Percentiles rank a stretch among this genome's conserved stretches.
Evolutionary conservation across 345 rosid genomes (phyloP).

Genomic region (Rhodomyrtus tomentosa): DNA sequence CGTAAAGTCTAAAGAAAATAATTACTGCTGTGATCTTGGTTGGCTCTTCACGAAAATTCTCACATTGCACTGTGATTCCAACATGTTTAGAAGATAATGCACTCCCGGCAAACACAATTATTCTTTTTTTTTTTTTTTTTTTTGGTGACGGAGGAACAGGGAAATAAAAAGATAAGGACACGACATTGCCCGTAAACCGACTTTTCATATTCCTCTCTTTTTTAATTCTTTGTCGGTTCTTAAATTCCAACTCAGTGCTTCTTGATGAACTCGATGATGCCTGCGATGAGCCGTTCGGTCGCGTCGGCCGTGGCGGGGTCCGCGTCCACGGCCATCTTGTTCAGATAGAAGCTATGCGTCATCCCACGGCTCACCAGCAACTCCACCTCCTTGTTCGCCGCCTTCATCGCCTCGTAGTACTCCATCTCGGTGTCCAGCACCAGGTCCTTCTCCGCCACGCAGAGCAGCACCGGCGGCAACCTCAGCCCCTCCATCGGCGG

Average conservation of each 20-base stretch:
- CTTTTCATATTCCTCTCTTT: neutral
- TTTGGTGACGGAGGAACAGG: neutral
- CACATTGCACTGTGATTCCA: neutral
- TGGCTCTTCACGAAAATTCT: neutral
- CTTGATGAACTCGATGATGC: slow-evolving; percentile 24
- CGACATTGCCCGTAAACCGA: neutral
- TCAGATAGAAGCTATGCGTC: slow-evolving; percentile 54
- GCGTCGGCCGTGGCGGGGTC: slow-evolving; percentile 28
- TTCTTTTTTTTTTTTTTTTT: neutral
- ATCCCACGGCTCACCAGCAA: slow-evolving; percentile 29
- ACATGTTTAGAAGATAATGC: neutral
- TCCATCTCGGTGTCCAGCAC: slow-evolving; percentile 46
- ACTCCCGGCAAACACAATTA: neutral
- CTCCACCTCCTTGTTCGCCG: slow-evolving; percentile 31
- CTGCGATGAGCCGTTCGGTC: slow-evolving; percentile 20
- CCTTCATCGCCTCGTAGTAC: slow-evolving; percentile 42
- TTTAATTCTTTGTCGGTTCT: neutral
- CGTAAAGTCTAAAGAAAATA: too few relatives aligned
- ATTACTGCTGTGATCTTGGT: neutral
- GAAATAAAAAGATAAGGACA: neutral
- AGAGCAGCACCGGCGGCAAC: slow-evolving; percentile 36
- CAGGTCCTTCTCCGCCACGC: slow-evolving; percentile 44
- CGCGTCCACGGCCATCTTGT: slow-evolving; percentile 35
- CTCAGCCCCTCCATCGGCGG: slow-evolving; percentile 21
- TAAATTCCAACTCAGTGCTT: slow-evolving; percentile 2